A percentile compares a stretch with the other conserved stretches of the same genome.
These are phyloP conservation scores for Tuber aestivum DNA, from an alignment of 495 filamentous ascomycete species.

Conservation along the genomic window DNA sequence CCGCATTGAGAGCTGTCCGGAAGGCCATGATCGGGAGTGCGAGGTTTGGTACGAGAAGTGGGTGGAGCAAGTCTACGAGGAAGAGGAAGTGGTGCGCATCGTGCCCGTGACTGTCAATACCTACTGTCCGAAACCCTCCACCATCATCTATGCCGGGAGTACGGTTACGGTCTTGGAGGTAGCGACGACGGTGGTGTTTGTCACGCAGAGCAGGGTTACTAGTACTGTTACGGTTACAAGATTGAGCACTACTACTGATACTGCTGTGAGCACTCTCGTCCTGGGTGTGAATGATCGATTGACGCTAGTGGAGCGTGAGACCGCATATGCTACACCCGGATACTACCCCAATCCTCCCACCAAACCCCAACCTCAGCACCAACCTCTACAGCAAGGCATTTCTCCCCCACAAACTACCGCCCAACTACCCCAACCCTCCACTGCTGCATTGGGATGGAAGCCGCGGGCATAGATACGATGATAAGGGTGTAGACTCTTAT, in stretches of 20 bases:
- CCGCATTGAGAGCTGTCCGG: constrained; percentile 14
- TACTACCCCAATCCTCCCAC: constrained; percentile 6
- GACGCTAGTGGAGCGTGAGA: not conserved
- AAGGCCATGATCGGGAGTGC: constrained; percentile 1
- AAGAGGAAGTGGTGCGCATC: constrained; percentile 3
- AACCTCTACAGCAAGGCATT: not conserved
- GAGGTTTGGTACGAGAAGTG: constrained; percentile 22
- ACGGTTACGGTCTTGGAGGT: constrained; percentile 50
- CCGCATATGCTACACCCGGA: constrained; percentile 13
- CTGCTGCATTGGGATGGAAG: not conserved
- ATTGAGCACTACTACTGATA: not conserved
- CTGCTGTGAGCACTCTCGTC: constrained; percentile 12
- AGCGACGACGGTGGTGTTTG: constrained; percentile 48
- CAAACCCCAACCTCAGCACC: not conserved
- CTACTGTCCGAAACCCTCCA: constrained; percentile 24
- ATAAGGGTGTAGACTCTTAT: not conserved
- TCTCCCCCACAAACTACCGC: not conserved
- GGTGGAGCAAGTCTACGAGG: constrained; percentile 11
- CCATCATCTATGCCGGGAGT: constrained; percentile 27
- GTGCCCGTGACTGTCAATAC: constrained; percentile 26
- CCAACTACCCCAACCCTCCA: not conserved
- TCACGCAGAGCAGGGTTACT: constrained; percentile 42
- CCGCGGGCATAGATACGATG: not conserved
- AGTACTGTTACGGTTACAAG: constrained; percentile 8
- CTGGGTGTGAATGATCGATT: not conserved